phyloP scores from a whole-genome alignment of 495 filamentous ascomycete genomes.

The Neurospora africana region DNA sequence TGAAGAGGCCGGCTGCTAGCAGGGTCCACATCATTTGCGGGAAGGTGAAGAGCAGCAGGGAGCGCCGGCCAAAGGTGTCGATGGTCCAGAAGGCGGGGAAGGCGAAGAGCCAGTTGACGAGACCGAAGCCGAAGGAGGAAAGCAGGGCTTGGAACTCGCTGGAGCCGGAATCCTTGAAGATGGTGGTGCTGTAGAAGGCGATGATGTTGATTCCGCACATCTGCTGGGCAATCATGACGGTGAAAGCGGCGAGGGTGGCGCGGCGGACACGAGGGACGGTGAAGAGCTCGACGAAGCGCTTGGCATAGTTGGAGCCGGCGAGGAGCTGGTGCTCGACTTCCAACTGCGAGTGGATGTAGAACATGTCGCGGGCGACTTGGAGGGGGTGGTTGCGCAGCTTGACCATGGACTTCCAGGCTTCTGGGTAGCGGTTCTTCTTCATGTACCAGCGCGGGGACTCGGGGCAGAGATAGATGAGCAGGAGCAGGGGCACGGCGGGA shows the following conservation, averaged over 20 bases:
- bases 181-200: slow-evolving; percentile 72
- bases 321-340: slow-evolving; percentile 30
- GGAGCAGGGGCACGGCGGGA: slow-evolving; percentile 55
- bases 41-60: slow-evolving; percentile 72
- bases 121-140: slow-evolving; percentile 68
- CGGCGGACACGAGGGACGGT: slow-evolving; percentile 50
- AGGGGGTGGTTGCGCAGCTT: slow-evolving; percentile 52
- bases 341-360: slow-evolving; percentile 56
- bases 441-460: slow-evolving; percentile 57
- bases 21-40: slow-evolving; percentile 77
- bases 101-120: slow-evolving; percentile 76
- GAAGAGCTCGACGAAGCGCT: slow-evolving; percentile 47
- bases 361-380: slow-evolving; percentile 68
- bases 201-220: slow-evolving; percentile 84
- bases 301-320: slow-evolving; percentile 32
- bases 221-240: slow-evolving; percentile 72
- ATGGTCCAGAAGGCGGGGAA: slow-evolving; percentile 78
- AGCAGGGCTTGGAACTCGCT: slow-evolving; percentile 49
- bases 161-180: slow-evolving; percentile 58
- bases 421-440: slow-evolving; percentile 49
- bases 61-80: slow-evolving; percentile 71
- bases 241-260: slow-evolving; percentile 50
- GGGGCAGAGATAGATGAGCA: slow-evolving; percentile 63
- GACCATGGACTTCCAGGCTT: slow-evolving; percentile 53
- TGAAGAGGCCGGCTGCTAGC: slow-evolving; percentile 60